Conservation (phyloP, 2,329 filamentous ascomycete genomes). For the Talaromyces sp. region DNA sequence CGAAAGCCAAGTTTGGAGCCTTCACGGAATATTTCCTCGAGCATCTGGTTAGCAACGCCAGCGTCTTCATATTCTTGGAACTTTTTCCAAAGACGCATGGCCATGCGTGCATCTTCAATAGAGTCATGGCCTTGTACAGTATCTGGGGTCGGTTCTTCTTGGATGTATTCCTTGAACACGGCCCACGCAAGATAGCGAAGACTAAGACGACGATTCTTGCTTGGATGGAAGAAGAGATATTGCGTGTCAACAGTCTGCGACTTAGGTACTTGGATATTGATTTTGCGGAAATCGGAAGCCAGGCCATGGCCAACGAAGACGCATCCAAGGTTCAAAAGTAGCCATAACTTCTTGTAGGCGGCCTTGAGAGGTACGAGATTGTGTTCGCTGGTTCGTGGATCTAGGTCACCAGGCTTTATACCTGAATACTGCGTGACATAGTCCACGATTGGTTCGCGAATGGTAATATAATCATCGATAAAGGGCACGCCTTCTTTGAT, state of each 20-base stretch:
- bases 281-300: conserved; percentile 93
- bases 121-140: conserved; percentile 72
- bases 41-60: conserved; percentile 77
- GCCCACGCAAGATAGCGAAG: conserved; percentile 90
- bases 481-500: conserved; percentile 80
- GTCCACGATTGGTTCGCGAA: conserved; percentile 88
- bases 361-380: conserved; percentile 85
- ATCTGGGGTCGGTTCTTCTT: conserved; percentile 66
- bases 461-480: conserved; percentile 95
- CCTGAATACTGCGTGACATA: conserved; percentile 94
- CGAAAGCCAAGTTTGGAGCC: conserved; percentile 62
- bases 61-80: conserved; percentile 87
- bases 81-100: conserved; percentile 84
- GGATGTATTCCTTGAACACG: conserved; percentile 90
- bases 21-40: conserved; percentile 81
- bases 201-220: conserved; percentile 81
- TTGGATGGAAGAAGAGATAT: conserved; percentile 82
- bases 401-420: conserved; percentile 82
- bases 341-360: conserved; percentile 97
- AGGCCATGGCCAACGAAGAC: conserved; percentile 92
- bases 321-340: conserved; percentile 90
- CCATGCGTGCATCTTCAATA: conserved; percentile 91
- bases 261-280: conserved; percentile 94
- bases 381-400: conserved; percentile 75
- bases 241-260: conserved; percentile 92